Percentiles rank a stretch among this genome's conserved stretches.
These are phyloP conservation scores for Penicillium argentinense DNA, from an alignment of 495 filamentous ascomycete genomes.

Conservation along the genomic window DNA sequence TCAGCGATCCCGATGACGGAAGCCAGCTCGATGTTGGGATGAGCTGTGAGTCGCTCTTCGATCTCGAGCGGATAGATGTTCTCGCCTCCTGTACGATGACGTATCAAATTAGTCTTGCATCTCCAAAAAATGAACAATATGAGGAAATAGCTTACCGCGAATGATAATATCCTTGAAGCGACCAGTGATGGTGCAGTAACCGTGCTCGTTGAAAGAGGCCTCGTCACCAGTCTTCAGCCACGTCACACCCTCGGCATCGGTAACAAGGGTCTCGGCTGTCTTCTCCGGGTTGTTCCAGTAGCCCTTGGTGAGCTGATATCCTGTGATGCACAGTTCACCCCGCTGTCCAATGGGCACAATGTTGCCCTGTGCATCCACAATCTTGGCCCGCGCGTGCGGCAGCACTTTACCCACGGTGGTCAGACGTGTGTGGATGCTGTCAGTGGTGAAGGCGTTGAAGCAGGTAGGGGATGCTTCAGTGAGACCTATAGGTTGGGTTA, in stretches of 20 bases:
- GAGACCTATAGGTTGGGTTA: conserved; percentile 38
- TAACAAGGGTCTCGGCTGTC: conserved; percentile 60
- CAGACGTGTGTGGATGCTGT: conserved; percentile 57
- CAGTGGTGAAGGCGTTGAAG: conserved; percentile 68
- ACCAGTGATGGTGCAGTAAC: conserved; percentile 65
- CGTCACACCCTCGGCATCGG: conserved; percentile 56
- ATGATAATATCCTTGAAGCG: conserved; percentile 89
- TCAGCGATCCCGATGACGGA: conserved; percentile 65
- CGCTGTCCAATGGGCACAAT: conserved; percentile 58
- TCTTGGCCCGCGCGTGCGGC: conserved; percentile 67
- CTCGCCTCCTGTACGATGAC: conserved; percentile 63
- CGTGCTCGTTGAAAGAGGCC: conserved; percentile 61
- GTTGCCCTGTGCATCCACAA: conserved; percentile 58
- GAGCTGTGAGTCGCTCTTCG: conserved; percentile 61
- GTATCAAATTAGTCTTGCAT: too few relatives aligned
- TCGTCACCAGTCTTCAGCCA: conserved; percentile 74
- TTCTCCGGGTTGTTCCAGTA: conserved; percentile 73
- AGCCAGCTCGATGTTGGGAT: conserved; percentile 55
- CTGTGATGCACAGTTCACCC: conserved; percentile 68
- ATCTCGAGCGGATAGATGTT: conserved; percentile 79
- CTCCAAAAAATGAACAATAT: too few relatives aligned
- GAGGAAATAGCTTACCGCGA: conserved; percentile 45
- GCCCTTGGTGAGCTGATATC: conserved; percentile 66
- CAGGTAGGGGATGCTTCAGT: conserved; percentile 70
- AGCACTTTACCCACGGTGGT: conserved; percentile 66